Base-by-base conservation (phyloP, 202 grass and related monocot species). In the Cymbopogon flexuosus region DNA sequence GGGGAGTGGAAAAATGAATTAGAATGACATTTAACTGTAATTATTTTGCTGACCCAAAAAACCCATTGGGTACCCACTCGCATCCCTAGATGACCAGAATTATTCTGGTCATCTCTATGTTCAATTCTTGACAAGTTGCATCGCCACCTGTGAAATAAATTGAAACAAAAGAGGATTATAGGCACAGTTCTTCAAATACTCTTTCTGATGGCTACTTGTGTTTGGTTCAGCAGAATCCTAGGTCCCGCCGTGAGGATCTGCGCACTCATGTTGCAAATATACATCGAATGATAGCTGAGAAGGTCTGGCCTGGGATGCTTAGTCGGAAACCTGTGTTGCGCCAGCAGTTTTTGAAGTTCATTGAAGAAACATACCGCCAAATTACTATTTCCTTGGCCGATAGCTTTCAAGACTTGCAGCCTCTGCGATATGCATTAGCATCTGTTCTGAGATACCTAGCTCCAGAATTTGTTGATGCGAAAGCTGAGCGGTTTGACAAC, bases 281-380 rank as follows among this genome's bases (percentile, higher is more conserved):
- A 82, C 81, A 93, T 2, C 90, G 92, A 27, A 98, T 91, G 88
- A 95, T 98, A 61, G 90, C 95, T 79, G 95, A 95, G 72, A 98
- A 98, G 83, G 81, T 98, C 71, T 98, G 95, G 92, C 95, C 92
- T 22, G 88, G 92, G 73, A 98, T 90, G 92, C 90, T 98, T 85
- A 84, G 41, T 72, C 86, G 87, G 66, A 98, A 95, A 66, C 85
- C 86, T 87, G 73, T 98, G 65, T 87, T 98, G 10, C 92, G 84
- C 41, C 30, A 88, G 78, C 96, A 91, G 79, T 95, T 91, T 84
- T 43, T 91, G 36, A 94, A 80, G 77, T 98, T 95, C 71, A 89
- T 98, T 81, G 96, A 98, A 60, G 96, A 98, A 89, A 85, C 88
- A 86, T 90, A 90, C 78, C 92, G 88, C 77, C 92, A 89, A 51